These are phyloP conservation scores for Solanum hybrid DNA, from an alignment of 305 asterid genomes.

Conservation along the genomic window DNA sequence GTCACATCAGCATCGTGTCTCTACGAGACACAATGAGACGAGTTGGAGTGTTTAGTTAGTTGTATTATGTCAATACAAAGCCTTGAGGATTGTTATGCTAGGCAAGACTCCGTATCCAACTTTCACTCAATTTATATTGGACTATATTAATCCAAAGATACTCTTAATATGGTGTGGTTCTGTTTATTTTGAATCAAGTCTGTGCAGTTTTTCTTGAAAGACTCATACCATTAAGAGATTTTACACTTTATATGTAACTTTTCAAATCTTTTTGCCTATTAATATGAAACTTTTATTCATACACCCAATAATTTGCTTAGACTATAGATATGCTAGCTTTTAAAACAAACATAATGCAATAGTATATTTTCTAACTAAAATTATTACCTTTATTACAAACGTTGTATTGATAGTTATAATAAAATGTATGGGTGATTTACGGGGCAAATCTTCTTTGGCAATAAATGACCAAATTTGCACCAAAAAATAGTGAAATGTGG, in stretches of 20 bases:
- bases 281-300: not conserved
- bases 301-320: not conserved
- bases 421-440: not conserved
- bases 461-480: not conserved
- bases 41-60: not conserved
- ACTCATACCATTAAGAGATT: not conserved
- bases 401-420: not conserved
- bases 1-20: not conserved
- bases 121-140: not conserved
- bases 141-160: too few relatives aligned
- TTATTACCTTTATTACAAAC: not conserved
- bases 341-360: not conserved
- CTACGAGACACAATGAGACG: not conserved
- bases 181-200: not conserved
- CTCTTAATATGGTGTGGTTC: not conserved
- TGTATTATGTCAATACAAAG: not conserved
- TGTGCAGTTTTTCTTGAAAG: too few relatives aligned
- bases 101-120: not conserved
- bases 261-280: not conserved
- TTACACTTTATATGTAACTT: not conserved
- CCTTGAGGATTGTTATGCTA: not conserved
- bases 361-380: not conserved
- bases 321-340: not conserved
- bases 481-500: not conserved
- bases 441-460: conserved; percentile 13